Conservation (phyloP, 2,329 filamentous ascomycete genomes). For the Cercospora janseana region DNA sequence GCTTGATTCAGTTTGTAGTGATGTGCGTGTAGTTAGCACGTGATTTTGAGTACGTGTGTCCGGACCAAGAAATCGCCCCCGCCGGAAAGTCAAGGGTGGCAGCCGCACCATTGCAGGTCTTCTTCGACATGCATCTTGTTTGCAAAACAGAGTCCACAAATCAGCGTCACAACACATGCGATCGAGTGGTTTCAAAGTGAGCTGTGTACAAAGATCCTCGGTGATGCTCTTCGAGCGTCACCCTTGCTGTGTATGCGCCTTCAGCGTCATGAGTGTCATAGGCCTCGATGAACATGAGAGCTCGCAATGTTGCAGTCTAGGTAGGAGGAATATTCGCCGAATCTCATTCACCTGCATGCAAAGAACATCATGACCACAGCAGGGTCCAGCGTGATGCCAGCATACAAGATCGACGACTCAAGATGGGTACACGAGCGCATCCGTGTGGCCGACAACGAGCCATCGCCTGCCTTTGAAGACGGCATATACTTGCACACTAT, state of each 20-base stretch:
- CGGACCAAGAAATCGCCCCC: too few relatives aligned
- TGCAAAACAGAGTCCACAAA: too few relatives aligned
- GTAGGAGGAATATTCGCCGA: not conserved
- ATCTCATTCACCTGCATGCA: not conserved
- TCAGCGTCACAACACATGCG: too few relatives aligned
- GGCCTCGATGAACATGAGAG: not conserved
- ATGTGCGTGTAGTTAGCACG: too few relatives aligned
- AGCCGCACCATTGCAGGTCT: too few relatives aligned
- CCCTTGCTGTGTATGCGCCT: not conserved
- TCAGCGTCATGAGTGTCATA: constrained; percentile 9
- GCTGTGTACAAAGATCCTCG: not conserved
- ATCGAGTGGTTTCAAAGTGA: constrained; percentile 1
- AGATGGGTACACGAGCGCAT: constrained; percentile 17
- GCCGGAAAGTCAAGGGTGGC: too few relatives aligned
- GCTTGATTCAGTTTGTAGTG: too few relatives aligned
- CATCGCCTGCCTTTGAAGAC: constrained; percentile 16
- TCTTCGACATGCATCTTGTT: too few relatives aligned
- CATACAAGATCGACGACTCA: constrained; percentile 20
- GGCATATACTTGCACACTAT: constrained; percentile 33
- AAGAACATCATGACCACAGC: constrained; percentile 15
- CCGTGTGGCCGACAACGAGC: constrained; percentile 15
- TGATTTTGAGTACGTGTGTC: too few relatives aligned
- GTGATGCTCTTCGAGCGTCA: constrained; percentile 1
- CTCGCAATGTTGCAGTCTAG: not conserved
- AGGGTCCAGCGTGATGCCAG: constrained; percentile 12